Evolutionary conservation across 768 basidiomycete species (phyloP).

Genomic region (Thelephora aurantiotincta): DNA sequence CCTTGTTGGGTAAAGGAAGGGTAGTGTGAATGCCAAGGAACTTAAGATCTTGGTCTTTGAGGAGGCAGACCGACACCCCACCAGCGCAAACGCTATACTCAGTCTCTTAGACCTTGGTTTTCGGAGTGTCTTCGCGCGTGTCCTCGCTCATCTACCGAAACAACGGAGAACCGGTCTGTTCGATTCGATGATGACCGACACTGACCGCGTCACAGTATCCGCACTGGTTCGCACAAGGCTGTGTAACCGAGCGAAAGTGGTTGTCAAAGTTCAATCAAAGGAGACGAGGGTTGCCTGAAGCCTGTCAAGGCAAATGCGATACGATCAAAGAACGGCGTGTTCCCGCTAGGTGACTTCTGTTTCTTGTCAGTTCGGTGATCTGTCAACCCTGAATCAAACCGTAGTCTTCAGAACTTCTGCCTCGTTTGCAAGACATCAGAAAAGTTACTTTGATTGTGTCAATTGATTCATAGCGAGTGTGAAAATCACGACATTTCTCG

Average conservation of each 20-base stretch:
- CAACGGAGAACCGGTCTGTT: too few relatives aligned
- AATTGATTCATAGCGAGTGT: conserved; percentile 60
- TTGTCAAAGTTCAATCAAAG: conserved; percentile 89
- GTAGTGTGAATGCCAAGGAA: too few relatives aligned
- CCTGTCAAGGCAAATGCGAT: conserved; percentile 17
- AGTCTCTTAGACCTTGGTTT: too few relatives aligned
- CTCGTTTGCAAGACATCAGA: conserved; percentile 64
- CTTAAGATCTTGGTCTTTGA: too few relatives aligned
- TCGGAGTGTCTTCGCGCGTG: too few relatives aligned
- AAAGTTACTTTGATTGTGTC: conserved; percentile 69
- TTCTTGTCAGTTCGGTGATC: background rate
- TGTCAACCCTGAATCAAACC: background rate
- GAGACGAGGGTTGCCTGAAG: conserved; percentile 16
- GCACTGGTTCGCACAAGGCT: too few relatives aligned
- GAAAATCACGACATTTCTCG: conserved; percentile 52
- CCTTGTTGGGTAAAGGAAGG: too few relatives aligned
- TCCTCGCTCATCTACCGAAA: too few relatives aligned
- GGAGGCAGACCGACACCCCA: too few relatives aligned
- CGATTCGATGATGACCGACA: too few relatives aligned
- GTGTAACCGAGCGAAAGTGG: conserved; percentile 87
- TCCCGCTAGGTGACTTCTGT: conserved; percentile 45
- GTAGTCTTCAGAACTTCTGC: conserved; percentile 71
- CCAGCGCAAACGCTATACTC: too few relatives aligned
- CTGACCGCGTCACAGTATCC: too few relatives aligned
- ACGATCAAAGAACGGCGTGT: conserved; percentile 60